Base-by-base conservation (phyloP, 2,329 filamentous ascomycete genomes). In the Fusarium xyrophilum region DNA sequence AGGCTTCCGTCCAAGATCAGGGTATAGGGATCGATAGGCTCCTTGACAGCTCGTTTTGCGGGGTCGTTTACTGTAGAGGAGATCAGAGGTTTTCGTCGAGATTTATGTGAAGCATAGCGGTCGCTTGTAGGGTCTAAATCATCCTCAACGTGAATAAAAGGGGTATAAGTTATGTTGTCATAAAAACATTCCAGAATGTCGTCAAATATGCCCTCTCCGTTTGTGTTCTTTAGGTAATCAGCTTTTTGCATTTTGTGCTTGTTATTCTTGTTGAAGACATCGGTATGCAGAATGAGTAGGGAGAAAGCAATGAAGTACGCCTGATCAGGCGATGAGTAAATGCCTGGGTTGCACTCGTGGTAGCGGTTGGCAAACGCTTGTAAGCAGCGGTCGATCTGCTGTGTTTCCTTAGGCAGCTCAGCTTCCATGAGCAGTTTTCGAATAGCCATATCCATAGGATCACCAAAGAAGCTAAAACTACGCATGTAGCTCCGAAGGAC, bases 211-310 rank as follows among this genome's bases (percentile, higher is more conserved):
- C 93, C 93, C 76, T 98, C 94, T 6, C 92, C 93, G 25, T 89
- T 89, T 0, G 94, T 96, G 77, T 98, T 98, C 79, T 96, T 97
- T 72, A 98, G 85, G 79, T 99, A 99, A 75, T 98, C 96, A 1
- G 86, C 82, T 76, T 97, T 96, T 76, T 97, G 93, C 96, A 99
- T 99, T 80, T 99, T 99, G 78, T 96, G 88, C 81, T 98, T 98
- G 82, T 98, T 98, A 82, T 98, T 99, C 80, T 97, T 97, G 84
- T 99, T 99, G 87, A 98, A 98, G n/a, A 97, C 93, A 76, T 99
- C 96, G 0, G 96, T 98, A 74, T 99, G 96, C 35, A 99, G 84
- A 71, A 99, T 97, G 63, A 99, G 87, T 59, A 99, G 89, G 4
- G 95, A 98, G 76, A 99, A 99, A 19, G 95, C 93, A 68, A 98